phyloP scores from a whole-genome alignment of 192 early-diverging fungal genomes.

The Umbelopsis isabellina region DNA sequence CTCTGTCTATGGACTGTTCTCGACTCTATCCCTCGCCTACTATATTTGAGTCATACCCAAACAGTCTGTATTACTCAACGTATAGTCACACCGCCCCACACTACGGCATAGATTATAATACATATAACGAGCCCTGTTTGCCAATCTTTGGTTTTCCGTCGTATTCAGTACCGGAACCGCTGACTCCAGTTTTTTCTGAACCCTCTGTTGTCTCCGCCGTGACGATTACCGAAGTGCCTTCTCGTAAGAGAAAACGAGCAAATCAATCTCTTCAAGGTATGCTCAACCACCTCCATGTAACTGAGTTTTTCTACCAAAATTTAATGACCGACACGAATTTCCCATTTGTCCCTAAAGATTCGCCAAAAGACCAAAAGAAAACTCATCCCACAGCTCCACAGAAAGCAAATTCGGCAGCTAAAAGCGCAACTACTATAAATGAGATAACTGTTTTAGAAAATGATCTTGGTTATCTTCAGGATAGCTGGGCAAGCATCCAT shows the following conservation, averaged over 20 bases:
- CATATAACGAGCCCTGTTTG: not conserved
- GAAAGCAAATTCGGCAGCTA: not conserved
- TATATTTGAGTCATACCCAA: not conserved
- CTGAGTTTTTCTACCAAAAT: not conserved
- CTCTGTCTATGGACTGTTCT: constrained; percentile 16
- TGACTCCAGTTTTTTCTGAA: not conserved
- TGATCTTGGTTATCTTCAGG: constrained; percentile 26
- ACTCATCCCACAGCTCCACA: not conserved
- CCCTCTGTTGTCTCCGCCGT: constrained; percentile 6
- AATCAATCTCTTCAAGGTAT: constrained; percentile 12
- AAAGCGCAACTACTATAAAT: not conserved
- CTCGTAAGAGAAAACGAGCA: constrained; percentile 14
- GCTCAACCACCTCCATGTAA: not conserved
- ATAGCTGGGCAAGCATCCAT: constrained; percentile 34
- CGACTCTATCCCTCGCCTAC: not conserved
- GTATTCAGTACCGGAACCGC: not conserved
- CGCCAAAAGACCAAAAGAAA: too few relatives aligned
- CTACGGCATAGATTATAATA: not conserved
- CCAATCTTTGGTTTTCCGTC: not conserved
- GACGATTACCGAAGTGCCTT: not conserved
- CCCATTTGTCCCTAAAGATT: too few relatives aligned
- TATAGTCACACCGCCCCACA: not conserved
- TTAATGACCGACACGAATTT: too few relatives aligned
- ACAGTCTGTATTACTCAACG: constrained; percentile 6
- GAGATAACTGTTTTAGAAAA: constrained; percentile 12